Base-by-base conservation (phyloP, 805 yeast genomes). In the Barnettozyma californica region DNA sequence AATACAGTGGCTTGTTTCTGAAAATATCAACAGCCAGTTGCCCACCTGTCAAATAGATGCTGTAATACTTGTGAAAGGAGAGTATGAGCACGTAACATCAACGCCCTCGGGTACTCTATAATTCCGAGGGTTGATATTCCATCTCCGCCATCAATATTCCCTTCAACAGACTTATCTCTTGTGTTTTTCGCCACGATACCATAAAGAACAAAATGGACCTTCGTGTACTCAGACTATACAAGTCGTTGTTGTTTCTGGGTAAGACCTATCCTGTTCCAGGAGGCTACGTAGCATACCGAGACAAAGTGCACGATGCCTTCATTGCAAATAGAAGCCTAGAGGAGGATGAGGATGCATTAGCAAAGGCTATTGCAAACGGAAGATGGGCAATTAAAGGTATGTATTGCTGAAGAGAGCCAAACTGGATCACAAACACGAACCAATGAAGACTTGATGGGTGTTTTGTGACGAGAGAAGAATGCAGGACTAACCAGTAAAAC, bases 361-460 rank as follows among this genome's bases (percentile, higher is more conserved):
- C 43, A 5, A 44, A 44, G 13, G 58, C 59, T 0, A 26, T 57
- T 19, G 54, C 23, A 4, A 53, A 45, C 38, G 60, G 60, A 1
- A 53, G 56, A 21, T 55, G 51, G 20, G 38, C 54, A 2, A 53
- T 53, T 33, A 57, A 55, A 47, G 60, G 60, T 51, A 43, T 31
- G 59, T 45, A 3, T 14, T 29, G 14, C 3, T 29, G n/a, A 29
- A 3, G 11, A 5, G 9, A 29, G n/a, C 33, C 16, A 11, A 29
- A 14, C 33, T 11, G 31, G 5, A 27, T 10, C 33, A 13, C 16
- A 13, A 27, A 27, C 31, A 27, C 13, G 31, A 9, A 27, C 4
- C 31, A 9, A 8, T 16, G 33, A 11, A 29, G 33, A 8, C 11
- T 29, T 29, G 29, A 10, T 7, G 13, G 29, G 29, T 26, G 29